Percentiles rank a stretch among this genome's conserved stretches.
phyloP scores from a whole-genome alignment of 176 grass and related monocot genomes.

The Oryza longistaminata region DNA sequence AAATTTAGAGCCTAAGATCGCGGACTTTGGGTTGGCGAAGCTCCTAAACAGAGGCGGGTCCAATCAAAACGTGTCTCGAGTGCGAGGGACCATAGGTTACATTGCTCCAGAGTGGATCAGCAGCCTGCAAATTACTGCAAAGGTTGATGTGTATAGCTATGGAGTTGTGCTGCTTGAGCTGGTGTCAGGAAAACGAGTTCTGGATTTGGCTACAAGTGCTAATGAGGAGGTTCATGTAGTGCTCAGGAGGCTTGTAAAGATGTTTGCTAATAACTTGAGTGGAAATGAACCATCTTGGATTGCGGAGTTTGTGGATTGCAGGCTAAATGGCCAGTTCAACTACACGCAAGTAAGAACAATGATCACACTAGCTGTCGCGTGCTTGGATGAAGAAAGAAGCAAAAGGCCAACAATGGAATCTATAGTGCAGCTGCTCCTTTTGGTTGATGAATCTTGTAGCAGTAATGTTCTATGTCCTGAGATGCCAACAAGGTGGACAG shows the following conservation, averaged over 20 bases:
- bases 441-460: constrained; percentile 12
- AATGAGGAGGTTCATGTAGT: constrained; percentile 1
- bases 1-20: constrained; percentile 40
- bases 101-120: constrained; percentile 49
- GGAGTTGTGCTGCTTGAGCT: constrained; percentile 48
- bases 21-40: constrained; percentile 45
- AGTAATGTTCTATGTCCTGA: background rate
- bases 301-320: background rate
- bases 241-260: background rate
- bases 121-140: constrained; percentile 36
- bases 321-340: background rate
- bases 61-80: constrained; percentile 30
- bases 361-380: background rate
- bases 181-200: constrained; percentile 25
- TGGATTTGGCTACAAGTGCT: constrained; percentile 14
- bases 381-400: constrained; percentile 11
- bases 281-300: background rate
- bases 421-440: background rate
- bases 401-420: constrained; percentile 25
- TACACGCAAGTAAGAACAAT: background rate
- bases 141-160: constrained; percentile 51
- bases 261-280: background rate
- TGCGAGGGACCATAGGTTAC: constrained; percentile 50
- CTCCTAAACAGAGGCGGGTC: constrained; percentile 22
- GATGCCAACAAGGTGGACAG: background rate